Base-by-base conservation (phyloP, 2,329 filamentous ascomycete species). In the Neobulgaria alba region DNA sequence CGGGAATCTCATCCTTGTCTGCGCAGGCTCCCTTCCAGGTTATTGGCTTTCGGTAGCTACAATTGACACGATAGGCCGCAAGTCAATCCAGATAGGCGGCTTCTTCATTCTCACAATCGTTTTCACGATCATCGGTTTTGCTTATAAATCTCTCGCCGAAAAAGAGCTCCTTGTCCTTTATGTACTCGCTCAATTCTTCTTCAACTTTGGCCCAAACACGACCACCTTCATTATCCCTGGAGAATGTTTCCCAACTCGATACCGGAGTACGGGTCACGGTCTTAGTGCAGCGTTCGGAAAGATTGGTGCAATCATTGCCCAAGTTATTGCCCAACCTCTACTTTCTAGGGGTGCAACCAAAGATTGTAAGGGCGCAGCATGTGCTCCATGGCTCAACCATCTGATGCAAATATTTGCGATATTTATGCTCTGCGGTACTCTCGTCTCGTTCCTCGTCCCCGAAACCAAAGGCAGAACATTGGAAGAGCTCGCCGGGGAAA, bases 351-450 rank as follows among this genome's bases (percentile, higher is more conserved):
- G 77, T 18, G 65, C 72, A 0, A 61, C 66, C 0, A 63, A 66
- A 5, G 60, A 66, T 12, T 74, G 72, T 45, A 63, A 66, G 15
- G 71, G 72, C 0, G 67, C 61, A 1, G 55, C 54, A 5, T 75
- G 72, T 49, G 65, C 66, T 1, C 69, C 71, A 0, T 83, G 80
- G 73, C 69, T 89, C 39, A 73, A 84, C 59, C 77, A 82, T 42
- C 73, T 89, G 29, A 79, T 90, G 67, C 72, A 86, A 58, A 82
- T 88, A 29, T 88, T 85, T 60, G 82, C 82, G 0, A 67, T 86
- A 8, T 88, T 90, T 67, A 89, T 88, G 85, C 68, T 89, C 4
- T 71, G 73, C 38, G 85, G 85, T 26, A 73, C 75, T 34, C 62
- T 85, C 34, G 76, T 77, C 2, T 79, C 79, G 1, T 65, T 88